A percentile compares a stretch with the other conserved stretches of the same genome.
Conservation (phyloP, 2,329 filamentous ascomycete species). For the Scedosporium minutisporum region DNA sequence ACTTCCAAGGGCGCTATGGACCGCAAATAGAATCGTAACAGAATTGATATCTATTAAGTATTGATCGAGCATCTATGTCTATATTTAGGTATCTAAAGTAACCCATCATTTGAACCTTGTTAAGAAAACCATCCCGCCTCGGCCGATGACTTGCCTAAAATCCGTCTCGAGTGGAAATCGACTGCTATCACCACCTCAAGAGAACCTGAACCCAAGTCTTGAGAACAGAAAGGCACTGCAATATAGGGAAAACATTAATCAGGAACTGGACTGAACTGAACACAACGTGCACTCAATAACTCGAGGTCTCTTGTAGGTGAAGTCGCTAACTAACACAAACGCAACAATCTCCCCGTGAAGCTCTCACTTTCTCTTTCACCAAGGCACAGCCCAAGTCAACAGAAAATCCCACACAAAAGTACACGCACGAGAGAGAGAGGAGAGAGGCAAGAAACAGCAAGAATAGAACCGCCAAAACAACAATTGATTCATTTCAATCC, state of each 20-base stretch:
- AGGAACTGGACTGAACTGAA: neutral
- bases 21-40: too few relatives aligned
- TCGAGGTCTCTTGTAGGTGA: neutral
- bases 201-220: too few relatives aligned
- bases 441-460: conserved; percentile 4
- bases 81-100: too few relatives aligned
- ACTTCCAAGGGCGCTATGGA: too few relatives aligned
- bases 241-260: neutral
- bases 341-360: neutral
- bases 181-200: too few relatives aligned
- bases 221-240: too few relatives aligned
- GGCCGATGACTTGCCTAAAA: too few relatives aligned
- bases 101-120: too few relatives aligned
- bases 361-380: neutral
- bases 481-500: conserved; percentile 4
- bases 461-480: conserved; percentile 10
- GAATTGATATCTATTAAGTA: too few relatives aligned
- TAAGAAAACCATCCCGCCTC: too few relatives aligned
- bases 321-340: neutral
- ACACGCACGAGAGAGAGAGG: conserved; percentile 5
- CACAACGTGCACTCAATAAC: neutral
- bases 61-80: too few relatives aligned
- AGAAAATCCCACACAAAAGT: neutral
- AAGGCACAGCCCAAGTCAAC: conserved; percentile 1
- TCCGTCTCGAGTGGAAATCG: too few relatives aligned